A percentile compares a stretch with the other conserved stretches of the same genome.
Conservation (phyloP, 345 rosid genomes). For the Rhodomyrtus tomentosa region DNA sequence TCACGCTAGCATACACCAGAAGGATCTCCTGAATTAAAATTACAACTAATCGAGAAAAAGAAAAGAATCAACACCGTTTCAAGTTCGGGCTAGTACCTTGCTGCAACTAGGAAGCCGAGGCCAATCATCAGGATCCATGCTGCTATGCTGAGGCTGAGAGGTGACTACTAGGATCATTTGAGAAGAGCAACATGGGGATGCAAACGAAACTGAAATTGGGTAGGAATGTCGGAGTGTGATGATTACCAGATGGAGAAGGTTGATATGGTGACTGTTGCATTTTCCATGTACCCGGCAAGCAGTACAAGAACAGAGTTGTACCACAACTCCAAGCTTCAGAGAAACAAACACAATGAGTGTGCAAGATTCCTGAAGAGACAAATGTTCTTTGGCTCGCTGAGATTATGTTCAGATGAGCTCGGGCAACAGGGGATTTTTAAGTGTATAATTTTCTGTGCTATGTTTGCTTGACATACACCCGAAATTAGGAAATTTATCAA, state of each 20-base stretch:
- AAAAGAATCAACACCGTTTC: background rate
- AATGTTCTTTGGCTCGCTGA: background rate
- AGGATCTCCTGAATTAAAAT: background rate
- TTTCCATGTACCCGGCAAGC: conserved; percentile 17
- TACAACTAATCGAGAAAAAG: background rate
- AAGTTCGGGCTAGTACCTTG: background rate
- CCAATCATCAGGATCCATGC: conserved; percentile 15
- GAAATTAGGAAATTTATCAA: background rate
- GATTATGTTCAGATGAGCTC: background rate
- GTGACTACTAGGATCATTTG: background rate
- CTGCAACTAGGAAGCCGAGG: conserved; percentile 15
- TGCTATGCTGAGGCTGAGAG: conserved; percentile 15
- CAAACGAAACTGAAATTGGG: background rate
- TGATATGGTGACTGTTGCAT: conserved; percentile 8
- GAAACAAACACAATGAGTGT: background rate
- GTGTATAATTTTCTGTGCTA: background rate
- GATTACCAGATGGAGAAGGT: conserved; percentile 17
- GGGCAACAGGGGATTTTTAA: background rate
- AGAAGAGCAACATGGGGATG: background rate
- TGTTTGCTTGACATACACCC: background rate
- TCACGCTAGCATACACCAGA: conserved; percentile 1
- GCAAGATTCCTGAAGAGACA: background rate
- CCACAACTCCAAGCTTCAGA: conserved; percentile 18
- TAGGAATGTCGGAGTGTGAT: background rate
- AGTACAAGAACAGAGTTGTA: conserved; percentile 16